Percentiles rank a stretch among this genome's conserved stretches.
These are phyloP conservation scores for Isochrysis galbana DNA, from an alignment of 78 protist genomes.

Conservation along the genomic window DNA sequence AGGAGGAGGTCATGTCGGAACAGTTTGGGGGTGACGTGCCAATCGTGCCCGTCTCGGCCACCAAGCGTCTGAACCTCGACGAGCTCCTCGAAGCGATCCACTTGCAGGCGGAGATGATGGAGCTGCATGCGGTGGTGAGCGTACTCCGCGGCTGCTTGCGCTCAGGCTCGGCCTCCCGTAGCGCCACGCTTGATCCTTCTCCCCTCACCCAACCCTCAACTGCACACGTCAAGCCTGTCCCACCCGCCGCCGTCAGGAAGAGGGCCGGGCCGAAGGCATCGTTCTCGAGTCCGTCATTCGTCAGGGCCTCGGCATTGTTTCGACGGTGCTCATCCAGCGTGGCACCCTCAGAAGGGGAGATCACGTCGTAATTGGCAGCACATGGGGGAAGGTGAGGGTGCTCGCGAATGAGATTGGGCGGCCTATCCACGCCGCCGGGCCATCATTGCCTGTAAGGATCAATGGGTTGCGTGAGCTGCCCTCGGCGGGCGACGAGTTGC, in stretches of 20 bases:
- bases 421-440: neutral
- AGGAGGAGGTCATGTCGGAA: neutral
- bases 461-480: neutral
- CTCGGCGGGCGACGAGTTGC: neutral
- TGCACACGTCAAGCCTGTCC: no score
- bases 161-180: no score
- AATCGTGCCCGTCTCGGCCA: neutral
- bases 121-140: neutral
- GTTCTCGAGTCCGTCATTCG: neutral
- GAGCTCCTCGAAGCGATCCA: neutral
- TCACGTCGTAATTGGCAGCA: neutral
- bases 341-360: neutral
- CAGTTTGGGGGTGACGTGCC: constrained; percentile 14
- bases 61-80: neutral
- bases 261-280: neutral
- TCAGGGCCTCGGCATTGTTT: neutral
- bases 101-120: neutral
- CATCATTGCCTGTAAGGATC: neutral
- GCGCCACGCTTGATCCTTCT: no score
- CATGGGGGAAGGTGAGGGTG: neutral
- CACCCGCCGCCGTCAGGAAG: no score
- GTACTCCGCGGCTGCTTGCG: no score
- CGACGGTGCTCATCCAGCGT: neutral
- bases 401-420: neutral
- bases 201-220: no score